These are phyloP conservation scores for Dipteronia dyeriana DNA, from an alignment of 345 rosid species.

Conservation along the genomic window DNA sequence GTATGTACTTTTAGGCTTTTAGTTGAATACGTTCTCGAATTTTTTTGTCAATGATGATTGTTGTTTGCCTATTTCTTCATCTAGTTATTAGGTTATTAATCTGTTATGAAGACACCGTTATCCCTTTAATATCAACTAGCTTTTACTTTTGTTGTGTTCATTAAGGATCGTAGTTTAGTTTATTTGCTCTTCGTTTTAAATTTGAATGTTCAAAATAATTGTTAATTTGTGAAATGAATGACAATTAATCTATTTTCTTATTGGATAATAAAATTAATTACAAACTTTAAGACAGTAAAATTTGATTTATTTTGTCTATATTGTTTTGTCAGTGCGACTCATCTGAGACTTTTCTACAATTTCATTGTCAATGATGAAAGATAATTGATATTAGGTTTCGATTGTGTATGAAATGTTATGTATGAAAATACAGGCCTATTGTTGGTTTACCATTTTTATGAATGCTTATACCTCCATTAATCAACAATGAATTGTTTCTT, in stretches of 20 bases:
- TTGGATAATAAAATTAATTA: background rate
- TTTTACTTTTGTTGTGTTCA: background rate
- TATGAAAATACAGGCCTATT: background rate
- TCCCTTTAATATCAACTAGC: background rate
- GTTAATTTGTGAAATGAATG: background rate
- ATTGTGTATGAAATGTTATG: background rate
- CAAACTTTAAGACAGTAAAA: background rate
- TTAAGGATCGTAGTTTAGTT: background rate
- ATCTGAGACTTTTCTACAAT: no score
- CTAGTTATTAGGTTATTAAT: background rate
- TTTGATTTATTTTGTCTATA: no score
- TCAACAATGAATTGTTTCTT: background rate
- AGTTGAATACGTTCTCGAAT: background rate
- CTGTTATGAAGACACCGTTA: background rate
- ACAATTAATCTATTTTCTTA: background rate
- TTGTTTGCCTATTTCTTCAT: background rate
- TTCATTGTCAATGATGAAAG: background rate
- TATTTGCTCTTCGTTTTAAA: background rate
- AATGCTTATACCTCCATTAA: background rate
- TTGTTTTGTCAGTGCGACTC: background rate
- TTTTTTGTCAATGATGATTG: background rate
- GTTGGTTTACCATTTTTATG: background rate
- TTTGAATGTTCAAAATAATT: background rate
- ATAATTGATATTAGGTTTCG: background rate
- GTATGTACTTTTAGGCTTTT: conserved; percentile 42